Evolutionary conservation across 2,329 filamentous ascomycete species (phyloP).

Genomic region (Beauveria medogensis): DNA sequence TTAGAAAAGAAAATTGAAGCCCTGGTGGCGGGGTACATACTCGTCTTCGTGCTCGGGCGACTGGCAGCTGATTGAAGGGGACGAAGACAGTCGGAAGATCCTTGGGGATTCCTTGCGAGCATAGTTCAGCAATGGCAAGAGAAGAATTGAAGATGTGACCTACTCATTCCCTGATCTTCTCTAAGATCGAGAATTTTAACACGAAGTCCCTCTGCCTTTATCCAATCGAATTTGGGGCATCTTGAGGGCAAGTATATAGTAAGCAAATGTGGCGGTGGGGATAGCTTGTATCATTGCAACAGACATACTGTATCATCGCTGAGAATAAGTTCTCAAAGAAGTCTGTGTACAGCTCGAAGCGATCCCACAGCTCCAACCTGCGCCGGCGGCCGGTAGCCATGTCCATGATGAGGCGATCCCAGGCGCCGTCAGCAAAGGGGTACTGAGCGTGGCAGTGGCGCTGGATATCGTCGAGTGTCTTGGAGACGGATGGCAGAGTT

Average conservation of each 20-base stretch:
- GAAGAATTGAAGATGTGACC: conserved; percentile 16
- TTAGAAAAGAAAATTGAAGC: background rate
- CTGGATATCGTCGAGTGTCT: background rate
- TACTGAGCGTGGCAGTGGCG: background rate
- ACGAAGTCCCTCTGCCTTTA: conserved; percentile 42
- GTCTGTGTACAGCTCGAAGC: background rate
- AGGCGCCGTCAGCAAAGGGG: background rate
- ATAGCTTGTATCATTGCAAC: background rate
- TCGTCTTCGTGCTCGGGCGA: background rate
- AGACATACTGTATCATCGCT: conserved; percentile 1
- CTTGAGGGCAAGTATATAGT: background rate
- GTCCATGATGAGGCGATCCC: background rate
- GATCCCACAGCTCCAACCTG: background rate
- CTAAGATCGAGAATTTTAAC: conserved; percentile 43
- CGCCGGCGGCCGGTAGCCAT: background rate
- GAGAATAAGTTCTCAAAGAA: conserved; percentile 1
- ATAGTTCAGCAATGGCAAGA: background rate
- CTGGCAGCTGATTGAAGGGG: conserved; percentile 1
- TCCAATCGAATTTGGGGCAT: conserved; percentile 45
- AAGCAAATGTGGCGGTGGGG: conserved; percentile 25
- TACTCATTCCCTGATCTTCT: conserved; percentile 45
- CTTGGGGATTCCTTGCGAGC: background rate
- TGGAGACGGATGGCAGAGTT: background rate
- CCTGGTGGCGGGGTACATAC: background rate
- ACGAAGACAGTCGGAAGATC: background rate